phyloP scores from a whole-genome alignment of 257 asterid species.

The Plantago major region DNA sequence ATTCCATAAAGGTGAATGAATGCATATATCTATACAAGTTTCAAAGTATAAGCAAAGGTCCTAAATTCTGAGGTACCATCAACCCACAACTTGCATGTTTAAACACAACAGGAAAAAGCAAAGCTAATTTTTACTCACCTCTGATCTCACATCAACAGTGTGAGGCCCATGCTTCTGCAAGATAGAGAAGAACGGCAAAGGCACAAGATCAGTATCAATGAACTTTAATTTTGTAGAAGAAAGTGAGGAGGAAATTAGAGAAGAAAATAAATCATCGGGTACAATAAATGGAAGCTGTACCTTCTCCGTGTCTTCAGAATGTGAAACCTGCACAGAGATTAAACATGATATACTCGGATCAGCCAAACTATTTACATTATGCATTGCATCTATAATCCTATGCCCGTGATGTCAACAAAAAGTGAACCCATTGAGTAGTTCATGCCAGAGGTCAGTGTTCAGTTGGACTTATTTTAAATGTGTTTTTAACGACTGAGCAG shows the following conservation, averaged over 20 bases:
- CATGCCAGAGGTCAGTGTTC: neutral
- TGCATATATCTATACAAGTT: no score
- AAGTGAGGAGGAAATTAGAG: neutral
- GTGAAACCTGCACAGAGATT: slow-evolving; percentile 37
- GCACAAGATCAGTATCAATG: slow-evolving; percentile 9
- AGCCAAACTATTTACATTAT: no score
- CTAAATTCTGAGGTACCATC: neutral
- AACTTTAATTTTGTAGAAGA: neutral
- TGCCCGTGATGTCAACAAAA: no score
- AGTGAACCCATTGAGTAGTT: neutral
- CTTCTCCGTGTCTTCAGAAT: slow-evolving; percentile 39
- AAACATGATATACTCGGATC: slow-evolving; percentile 14
- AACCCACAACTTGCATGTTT: neutral
- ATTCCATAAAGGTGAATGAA: no score
- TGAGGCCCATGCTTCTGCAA: slow-evolving; percentile 38
- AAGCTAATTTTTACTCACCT: slow-evolving; percentile 44
- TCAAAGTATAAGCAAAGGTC: no score
- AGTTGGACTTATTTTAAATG: neutral
- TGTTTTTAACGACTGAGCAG: neutral
- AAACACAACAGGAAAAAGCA: neutral
- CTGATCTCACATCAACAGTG: slow-evolving; percentile 56
- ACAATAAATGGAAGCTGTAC: slow-evolving; percentile 27
- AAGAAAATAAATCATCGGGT: neutral
- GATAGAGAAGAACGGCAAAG: slow-evolving; percentile 5
- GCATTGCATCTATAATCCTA: no score